Conservation (phyloP, 108 stramenopile species). For the Cyclotella baltica region DNA sequence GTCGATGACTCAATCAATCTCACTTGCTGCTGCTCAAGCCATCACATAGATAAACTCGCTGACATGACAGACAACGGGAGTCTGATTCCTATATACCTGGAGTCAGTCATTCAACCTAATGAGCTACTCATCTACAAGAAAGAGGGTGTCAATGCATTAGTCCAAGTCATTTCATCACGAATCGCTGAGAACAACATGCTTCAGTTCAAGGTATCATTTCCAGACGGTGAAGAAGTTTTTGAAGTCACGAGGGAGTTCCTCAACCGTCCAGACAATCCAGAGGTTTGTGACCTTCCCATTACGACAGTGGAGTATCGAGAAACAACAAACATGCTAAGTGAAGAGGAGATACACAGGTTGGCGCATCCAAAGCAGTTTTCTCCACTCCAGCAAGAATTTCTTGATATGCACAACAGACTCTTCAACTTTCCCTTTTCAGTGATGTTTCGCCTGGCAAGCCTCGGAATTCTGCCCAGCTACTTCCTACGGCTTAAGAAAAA, state of each 20-base stretch:
- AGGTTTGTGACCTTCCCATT: background rate
- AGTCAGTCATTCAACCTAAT: background rate
- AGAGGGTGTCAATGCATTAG: background rate
- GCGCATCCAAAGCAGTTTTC: background rate
- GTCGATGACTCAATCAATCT: background rate
- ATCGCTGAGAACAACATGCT: background rate
- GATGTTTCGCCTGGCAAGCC: constrained; percentile 2
- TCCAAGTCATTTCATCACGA: background rate
- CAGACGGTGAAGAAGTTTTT: background rate
- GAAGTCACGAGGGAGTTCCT: background rate
- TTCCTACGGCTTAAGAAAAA: background rate
- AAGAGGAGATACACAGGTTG: background rate
- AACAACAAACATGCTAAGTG: background rate
- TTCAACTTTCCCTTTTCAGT: constrained; percentile 9
- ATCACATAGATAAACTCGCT: background rate
- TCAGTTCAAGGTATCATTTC: background rate
- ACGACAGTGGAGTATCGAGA: background rate
- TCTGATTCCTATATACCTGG: background rate
- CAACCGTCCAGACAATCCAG: background rate
- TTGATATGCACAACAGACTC: constrained; percentile 9
- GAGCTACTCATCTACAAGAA: constrained; percentile 17
- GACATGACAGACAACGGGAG: too few species aligned
- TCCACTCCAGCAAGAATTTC: constrained; percentile 5
- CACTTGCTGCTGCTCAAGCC: background rate
- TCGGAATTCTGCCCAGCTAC: constrained; percentile 8